Evolutionary conservation across 2,329 filamentous ascomycete genomes (phyloP).

Genomic region (Ophiocordyceps robertsii): DNA sequence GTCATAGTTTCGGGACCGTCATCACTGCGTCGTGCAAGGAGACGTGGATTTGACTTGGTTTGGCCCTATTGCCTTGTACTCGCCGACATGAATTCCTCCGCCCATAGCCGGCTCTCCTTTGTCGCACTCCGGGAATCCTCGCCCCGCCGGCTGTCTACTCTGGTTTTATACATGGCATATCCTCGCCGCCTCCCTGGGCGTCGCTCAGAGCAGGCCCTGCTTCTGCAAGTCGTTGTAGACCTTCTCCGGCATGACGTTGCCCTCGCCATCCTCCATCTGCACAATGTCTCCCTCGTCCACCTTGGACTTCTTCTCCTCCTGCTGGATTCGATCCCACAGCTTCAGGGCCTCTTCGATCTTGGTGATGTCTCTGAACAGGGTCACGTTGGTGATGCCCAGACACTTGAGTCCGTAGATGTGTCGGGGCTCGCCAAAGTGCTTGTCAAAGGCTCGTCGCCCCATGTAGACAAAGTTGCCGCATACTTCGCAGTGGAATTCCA

Average conservation of each 20-base stretch:
- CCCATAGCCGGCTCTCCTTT: too few species aligned
- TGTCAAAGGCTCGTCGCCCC: slow-evolving; percentile 90
- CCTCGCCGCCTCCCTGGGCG: too few species aligned
- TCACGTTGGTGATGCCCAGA: slow-evolving; percentile 82
- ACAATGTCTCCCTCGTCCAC: slow-evolving; percentile 72
- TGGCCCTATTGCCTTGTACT: too few species aligned
- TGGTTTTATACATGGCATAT: too few species aligned
- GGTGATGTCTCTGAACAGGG: slow-evolving; percentile 86
- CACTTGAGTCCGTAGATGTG: slow-evolving; percentile 93
- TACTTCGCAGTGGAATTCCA: slow-evolving; percentile 91
- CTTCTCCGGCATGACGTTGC: slow-evolving; percentile 98
- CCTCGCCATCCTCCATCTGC: slow-evolving; percentile 96
- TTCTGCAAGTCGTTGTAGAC: slow-evolving; percentile 93
- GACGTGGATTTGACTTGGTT: too few species aligned
- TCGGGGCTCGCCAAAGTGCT: slow-evolving; percentile 90
- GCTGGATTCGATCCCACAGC: slow-evolving; percentile 87
- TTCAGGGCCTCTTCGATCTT: slow-evolving; percentile 78
- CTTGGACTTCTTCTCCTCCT: slow-evolving; percentile 67
- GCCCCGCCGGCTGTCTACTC: too few species aligned
- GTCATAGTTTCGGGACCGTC: too few species aligned
- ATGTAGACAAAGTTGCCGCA: slow-evolving; percentile 99
- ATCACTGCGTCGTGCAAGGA: too few species aligned
- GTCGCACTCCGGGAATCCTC: too few species aligned
- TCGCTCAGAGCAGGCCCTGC: slow-evolving; percentile 61
- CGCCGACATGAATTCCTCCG: too few species aligned